Percentiles rank a stretch among this genome's conserved stretches.
Conservation (phyloP, 768 basidiomycete genomes). For the Mycena vitilis region DNA sequence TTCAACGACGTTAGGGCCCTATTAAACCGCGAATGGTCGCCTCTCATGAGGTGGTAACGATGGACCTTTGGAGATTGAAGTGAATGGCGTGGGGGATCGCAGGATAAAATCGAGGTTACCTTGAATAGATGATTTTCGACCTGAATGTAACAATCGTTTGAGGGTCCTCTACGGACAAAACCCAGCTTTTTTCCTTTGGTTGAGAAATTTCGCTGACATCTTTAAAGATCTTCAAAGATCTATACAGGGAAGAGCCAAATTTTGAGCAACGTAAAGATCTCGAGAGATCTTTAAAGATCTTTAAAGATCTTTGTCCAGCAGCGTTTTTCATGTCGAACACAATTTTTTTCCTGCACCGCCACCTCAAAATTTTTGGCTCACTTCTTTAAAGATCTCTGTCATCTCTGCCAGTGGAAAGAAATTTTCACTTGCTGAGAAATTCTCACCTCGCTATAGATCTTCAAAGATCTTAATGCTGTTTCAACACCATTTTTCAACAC, state of each 20-base stretch:
- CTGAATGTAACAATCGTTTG: slow-evolving; percentile 3
- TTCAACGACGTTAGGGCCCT: background rate
- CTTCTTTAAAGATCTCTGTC: slow-evolving; percentile 13
- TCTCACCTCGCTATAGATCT: no score
- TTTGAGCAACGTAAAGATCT: no score
- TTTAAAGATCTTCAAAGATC: slow-evolving; percentile 15
- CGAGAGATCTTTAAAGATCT: background rate
- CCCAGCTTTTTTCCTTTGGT: background rate
- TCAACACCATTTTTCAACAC: no score
- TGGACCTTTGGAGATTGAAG: background rate
- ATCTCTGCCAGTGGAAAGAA: no score
- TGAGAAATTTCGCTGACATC: background rate
- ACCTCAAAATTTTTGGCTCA: no score
- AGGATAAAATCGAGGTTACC: background rate
- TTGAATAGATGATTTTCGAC: slow-evolving; percentile 7
- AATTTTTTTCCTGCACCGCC: background rate
- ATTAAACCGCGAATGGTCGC: background rate
- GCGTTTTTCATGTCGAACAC: no score
- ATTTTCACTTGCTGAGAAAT: no score
- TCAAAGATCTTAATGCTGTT: no score
- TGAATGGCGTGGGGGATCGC: background rate
- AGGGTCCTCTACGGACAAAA: no score
- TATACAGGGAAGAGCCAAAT: background rate
- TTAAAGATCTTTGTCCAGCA: background rate
- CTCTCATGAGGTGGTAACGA: slow-evolving; percentile 10